phyloP scores from a whole-genome alignment of 2,329 filamentous ascomycete species.

The Colletotrichum sp. region DNA sequence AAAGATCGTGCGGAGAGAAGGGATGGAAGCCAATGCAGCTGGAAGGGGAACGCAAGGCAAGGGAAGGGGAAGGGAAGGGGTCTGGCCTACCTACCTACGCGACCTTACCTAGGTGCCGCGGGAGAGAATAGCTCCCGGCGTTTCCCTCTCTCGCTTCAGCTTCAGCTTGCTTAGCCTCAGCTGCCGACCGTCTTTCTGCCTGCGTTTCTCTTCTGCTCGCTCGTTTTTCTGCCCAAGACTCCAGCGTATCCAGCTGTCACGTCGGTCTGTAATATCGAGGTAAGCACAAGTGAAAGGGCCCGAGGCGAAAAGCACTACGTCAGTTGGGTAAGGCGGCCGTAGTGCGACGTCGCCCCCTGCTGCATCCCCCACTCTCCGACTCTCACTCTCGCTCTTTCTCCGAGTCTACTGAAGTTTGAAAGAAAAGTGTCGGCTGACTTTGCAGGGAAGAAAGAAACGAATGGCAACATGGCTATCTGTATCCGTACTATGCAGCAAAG shows the following conservation, averaged over 20 bases:
- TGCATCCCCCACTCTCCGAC: conserved; percentile 13
- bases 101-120: neutral
- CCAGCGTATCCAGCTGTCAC: neutral
- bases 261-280: neutral
- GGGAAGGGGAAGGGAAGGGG: neutral
- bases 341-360: conserved; percentile 6
- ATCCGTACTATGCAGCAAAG: neutral
- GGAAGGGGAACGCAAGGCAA: neutral
- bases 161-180: neutral
- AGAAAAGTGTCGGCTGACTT: conserved; percentile 1
- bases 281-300: neutral
- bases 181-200: neutral
- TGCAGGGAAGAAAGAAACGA: neutral
- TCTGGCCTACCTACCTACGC: neutral
- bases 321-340: conserved; percentile 2
- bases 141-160: neutral
- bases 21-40: neutral
- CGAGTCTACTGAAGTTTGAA: conserved; percentile 8
- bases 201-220: neutral
- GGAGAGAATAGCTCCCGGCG: neutral
- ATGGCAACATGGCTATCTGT: neutral
- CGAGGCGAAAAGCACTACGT: conserved; percentile 4
- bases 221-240: neutral
- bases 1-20: neutral
- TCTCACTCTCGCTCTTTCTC: conserved; percentile 1